Evolutionary conservation across 1,139 yeast species (phyloP), one percentile per base, ranked within the genome.

Genomic region (Blastobotrys raffinosifermentans): DNA sequence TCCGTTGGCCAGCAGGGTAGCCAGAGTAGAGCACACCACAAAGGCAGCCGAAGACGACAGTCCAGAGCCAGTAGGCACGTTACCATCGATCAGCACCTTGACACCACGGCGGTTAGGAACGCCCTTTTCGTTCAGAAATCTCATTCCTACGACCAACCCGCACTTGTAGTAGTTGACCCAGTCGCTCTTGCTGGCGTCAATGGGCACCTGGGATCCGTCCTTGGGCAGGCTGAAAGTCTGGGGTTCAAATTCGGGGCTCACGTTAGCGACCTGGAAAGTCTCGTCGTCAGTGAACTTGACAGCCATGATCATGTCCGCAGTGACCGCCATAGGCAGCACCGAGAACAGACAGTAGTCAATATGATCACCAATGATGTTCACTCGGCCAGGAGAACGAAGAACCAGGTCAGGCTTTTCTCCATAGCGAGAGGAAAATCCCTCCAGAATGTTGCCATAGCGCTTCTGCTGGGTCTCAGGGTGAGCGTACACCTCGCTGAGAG

Each of bases 241-340:
- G 13, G 63, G 58, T 49, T 73, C 75, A 32, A 59, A 40, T 8
- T 34, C 55, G 17, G 56, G 37, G 47, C 65, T 65, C 20, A 66
- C 57, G 47, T 80, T 78, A 30, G 70, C 61, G 15, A 78, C 60
- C 13, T 59, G 53, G 23, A 77, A 63, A 13, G 55, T 53, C 23
- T 49, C 51, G 14, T 52, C 49, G 26, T 56, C 59, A 9, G 59
- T 53, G 4, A 58, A 46, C 15, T 52, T 49, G 11, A 74, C 77
- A 11, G 80, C 85, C 49, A 73, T 72, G 34, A 78, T 60, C 45
- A 80, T 73, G 52, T 80, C 87, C 14, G 67, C 70, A 39, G 77
- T 81, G 33, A 80, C 75, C 6, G 89, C 86, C 80, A 80, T 74
- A n/a, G 89, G 89, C 49, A 80, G 66, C 11, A 77, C 83, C 2